Base-by-base conservation (phyloP, 2,329 filamentous ascomycete genomes). In the Metarhizium brunneum region DNA sequence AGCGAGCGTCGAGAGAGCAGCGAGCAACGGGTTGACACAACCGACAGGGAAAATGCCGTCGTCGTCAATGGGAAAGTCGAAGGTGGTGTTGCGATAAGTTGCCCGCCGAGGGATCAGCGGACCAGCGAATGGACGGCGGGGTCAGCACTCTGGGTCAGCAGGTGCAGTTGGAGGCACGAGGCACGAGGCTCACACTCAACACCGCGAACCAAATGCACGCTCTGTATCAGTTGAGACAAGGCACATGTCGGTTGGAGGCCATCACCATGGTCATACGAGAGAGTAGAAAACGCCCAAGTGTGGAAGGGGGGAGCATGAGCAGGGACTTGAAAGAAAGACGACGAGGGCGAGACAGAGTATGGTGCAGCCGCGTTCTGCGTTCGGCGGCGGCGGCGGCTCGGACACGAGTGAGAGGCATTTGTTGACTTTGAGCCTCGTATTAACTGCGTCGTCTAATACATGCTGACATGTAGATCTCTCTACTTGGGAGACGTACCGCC, bases 41-140 rank as follows among this genome's bases (percentile, higher is more conserved):
- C 14, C 7, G 10, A 35, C 20, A 38, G n/a, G n/a, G 32, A 16
- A 49, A 52, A 43, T 38, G 18, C n/a, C 48, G 49, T 45, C 35
- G 49, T 52, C 48, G 35, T 40, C 35, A 54, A 43, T 18, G 47
- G 40, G 45, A 54, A 50, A 47, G 47, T 40, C 29, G 14, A 49
- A 42, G 52, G 18, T 30, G 36, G 53, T 57, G 55, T 47, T 38
- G 54, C 47, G 56, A 53, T 45, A 56, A 55, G 52, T 14, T 50
- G 45, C 53, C 49, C 36, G 42, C 42, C 32, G 40, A 53, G 57
- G 38, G 38, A 59, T 59, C 57, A 59, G 56, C 55, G 56, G 58
- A 59, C 56, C 57, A 18, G 48, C 13, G 45, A 25, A 53, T 50
- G 49, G 51, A 56, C 38, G 42, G 52, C 51, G 48, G 53, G 58